phyloP scores from a whole-genome alignment of 805 yeast species.

The Tetrapisispora taiwanensis region DNA sequence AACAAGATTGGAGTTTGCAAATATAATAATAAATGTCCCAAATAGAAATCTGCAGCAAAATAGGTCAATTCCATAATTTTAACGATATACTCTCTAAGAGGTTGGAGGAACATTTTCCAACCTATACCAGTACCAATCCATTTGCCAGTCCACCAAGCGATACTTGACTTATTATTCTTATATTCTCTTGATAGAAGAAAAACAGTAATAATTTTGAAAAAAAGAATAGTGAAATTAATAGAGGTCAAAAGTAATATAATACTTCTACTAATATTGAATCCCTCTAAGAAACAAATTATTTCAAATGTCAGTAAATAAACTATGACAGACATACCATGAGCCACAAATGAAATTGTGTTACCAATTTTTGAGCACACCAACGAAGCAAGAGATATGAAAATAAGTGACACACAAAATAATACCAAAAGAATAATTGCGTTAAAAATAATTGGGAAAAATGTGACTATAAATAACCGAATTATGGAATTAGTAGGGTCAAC shows the following conservation, averaged over 20 bases:
- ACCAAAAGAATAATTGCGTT: slow-evolving; percentile 25
- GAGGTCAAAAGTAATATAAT: slow-evolving; percentile 52
- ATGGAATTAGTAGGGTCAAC: slow-evolving; percentile 48
- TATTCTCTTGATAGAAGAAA: slow-evolving; percentile 52
- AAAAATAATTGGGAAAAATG: slow-evolving; percentile 39
- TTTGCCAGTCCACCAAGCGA: slow-evolving; percentile 74
- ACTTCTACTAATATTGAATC: slow-evolving; percentile 52
- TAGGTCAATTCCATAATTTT: slow-evolving; percentile 57
- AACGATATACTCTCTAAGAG: slow-evolving; percentile 52
- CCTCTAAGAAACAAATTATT: slow-evolving; percentile 55
- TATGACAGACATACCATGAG: slow-evolving; percentile 45
- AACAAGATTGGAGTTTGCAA: slow-evolving; percentile 52
- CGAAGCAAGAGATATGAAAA: slow-evolving; percentile 40
- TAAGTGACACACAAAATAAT: slow-evolving; percentile 36
- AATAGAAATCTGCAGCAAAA: slow-evolving; percentile 52
- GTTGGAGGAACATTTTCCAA: slow-evolving; percentile 50
- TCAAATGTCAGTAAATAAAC: slow-evolving; percentile 49
- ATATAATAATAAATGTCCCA: slow-evolving; percentile 49
- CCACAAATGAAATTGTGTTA: slow-evolving; percentile 42
- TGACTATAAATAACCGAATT: slow-evolving; percentile 47
- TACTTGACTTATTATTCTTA: slow-evolving; percentile 47
- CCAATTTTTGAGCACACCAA: slow-evolving; percentile 39
- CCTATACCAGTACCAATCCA: slow-evolving; percentile 60
- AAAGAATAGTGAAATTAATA: slow-evolving; percentile 44
- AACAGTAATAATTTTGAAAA: slow-evolving; percentile 43